These are phyloP conservation scores for Casaregolazyma suthepensis DNA, from an alignment of 1,139 yeast genomes.

Conservation along the genomic window DNA sequence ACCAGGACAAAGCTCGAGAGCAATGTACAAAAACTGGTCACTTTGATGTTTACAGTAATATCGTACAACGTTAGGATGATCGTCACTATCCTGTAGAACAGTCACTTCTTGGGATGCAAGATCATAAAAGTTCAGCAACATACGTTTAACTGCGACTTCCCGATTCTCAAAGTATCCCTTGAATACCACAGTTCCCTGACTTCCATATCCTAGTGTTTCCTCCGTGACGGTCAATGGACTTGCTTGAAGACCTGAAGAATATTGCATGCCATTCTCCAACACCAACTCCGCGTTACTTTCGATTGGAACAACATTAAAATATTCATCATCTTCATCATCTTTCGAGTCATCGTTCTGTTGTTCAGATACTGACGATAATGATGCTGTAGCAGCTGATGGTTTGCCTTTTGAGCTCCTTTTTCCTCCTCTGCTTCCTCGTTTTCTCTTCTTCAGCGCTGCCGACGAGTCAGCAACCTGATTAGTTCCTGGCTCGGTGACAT, in stretches of 20 bases:
- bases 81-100: slow-evolving; percentile 86
- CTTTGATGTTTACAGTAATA: slow-evolving; percentile 88
- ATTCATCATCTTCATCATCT: slow-evolving; percentile 6
- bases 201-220: slow-evolving; percentile 82
- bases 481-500: slow-evolving; percentile 16
- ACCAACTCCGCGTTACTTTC: slow-evolving; percentile 8
- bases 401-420: slow-evolving; percentile 37
- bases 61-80: slow-evolving; percentile 90
- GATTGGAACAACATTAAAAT: slow-evolving; percentile 11
- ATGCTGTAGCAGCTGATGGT: slow-evolving; percentile 6
- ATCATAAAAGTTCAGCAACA: slow-evolving; percentile 89
- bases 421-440: slow-evolving; percentile 87
- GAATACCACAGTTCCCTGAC: slow-evolving; percentile 93
- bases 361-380: slow-evolving; percentile 3
- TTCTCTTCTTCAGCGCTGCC: slow-evolving; percentile 45
- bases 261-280: slow-evolving; percentile 6
- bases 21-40: slow-evolving; percentile 84
- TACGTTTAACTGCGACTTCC: slow-evolving; percentile 92
- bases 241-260: slow-evolving; percentile 16
- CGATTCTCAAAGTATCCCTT: slow-evolving; percentile 86
- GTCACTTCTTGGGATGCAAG: slow-evolving; percentile 93
- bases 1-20: slow-evolving; percentile 84
- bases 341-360: slow-evolving; percentile 7
- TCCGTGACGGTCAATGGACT: slow-evolving; percentile 63
- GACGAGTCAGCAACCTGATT: background rate